Conservation (phyloP, 1,139 yeast species). For the Candida albicans region DNA sequence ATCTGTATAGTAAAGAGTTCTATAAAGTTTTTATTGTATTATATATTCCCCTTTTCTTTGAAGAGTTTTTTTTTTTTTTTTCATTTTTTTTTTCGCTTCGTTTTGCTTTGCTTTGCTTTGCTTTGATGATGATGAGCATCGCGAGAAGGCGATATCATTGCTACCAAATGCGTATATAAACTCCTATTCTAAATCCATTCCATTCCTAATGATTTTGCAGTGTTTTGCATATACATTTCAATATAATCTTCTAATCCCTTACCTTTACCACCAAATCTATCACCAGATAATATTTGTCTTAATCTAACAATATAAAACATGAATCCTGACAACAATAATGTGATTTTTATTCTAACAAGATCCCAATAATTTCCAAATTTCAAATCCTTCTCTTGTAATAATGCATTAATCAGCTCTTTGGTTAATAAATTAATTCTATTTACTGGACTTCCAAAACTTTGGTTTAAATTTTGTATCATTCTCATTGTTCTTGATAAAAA, state of each 20-base stretch:
- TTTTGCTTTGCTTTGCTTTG: too few species aligned
- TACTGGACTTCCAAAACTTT: constrained; percentile 67
- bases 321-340: constrained; percentile 44
- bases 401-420: constrained; percentile 45
- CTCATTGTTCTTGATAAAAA: constrained; percentile 72
- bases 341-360: constrained; percentile 33
- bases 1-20: background rate
- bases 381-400: constrained; percentile 17
- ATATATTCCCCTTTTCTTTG: too few species aligned
- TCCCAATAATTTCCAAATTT: constrained; percentile 22
- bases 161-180: background rate
- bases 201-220: constrained; percentile 44
- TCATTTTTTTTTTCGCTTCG: too few species aligned
- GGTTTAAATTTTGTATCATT: constrained; percentile 70
- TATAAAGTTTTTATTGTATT: too few species aligned
- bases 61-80: too few species aligned
- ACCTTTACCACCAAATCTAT: constrained; percentile 32
- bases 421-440: constrained; percentile 68
- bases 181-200: constrained; percentile 21
- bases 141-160: too few species aligned
- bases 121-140: constrained; percentile 2
- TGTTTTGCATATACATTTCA: constrained; percentile 42
- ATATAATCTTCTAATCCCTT: constrained; percentile 50
- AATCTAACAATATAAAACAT: constrained; percentile 42
- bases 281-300: constrained; percentile 37